These are phyloP conservation scores for Eucalyptus viminalis DNA, from an alignment of 345 rosid species.

Conservation along the genomic window DNA sequence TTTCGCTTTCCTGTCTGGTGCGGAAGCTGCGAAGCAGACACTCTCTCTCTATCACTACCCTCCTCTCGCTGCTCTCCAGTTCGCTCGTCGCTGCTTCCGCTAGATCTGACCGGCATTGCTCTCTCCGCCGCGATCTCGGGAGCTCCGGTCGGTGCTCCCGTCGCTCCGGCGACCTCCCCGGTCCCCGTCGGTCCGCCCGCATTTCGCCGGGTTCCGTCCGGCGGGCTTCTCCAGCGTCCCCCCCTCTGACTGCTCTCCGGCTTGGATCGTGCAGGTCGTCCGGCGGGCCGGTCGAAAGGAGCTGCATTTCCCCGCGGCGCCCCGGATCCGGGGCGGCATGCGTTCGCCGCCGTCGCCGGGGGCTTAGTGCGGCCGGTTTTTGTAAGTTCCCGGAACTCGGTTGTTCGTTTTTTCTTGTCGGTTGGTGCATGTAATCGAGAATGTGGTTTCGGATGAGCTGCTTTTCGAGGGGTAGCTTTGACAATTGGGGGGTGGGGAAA, in stretches of 20 bases:
- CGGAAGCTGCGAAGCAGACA: not conserved
- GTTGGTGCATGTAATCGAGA: not conserved
- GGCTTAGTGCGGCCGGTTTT: not conserved
- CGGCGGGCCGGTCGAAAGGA: not conserved
- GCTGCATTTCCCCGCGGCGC: slow-evolving; percentile 2
- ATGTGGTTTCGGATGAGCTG: not conserved
- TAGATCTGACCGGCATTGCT: not conserved
- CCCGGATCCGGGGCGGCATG: slow-evolving; percentile 2
- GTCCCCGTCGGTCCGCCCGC: not conserved
- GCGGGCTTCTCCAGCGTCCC: not conserved
- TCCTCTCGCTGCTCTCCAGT: not conserved
- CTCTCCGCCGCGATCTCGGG: not conserved
- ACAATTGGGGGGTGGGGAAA: not conserved
- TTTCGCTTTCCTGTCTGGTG: not conserved
- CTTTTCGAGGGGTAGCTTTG: not conserved
- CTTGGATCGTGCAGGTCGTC: not conserved
- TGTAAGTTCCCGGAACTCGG: not conserved
- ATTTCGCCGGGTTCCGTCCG: not conserved
- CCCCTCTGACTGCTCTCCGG: not conserved
- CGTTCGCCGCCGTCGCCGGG: not conserved
- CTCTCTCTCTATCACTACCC: not conserved
- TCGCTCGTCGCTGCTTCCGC: not conserved
- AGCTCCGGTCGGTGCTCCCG: not conserved
- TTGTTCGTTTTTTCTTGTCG: not conserved
- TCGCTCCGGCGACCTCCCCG: not conserved